A percentile compares a stretch with the other conserved stretches of the same genome.
Evolutionary conservation across 2,329 filamentous ascomycete species (phyloP).

Genomic region (Aspergillus novofumigatus): DNA sequence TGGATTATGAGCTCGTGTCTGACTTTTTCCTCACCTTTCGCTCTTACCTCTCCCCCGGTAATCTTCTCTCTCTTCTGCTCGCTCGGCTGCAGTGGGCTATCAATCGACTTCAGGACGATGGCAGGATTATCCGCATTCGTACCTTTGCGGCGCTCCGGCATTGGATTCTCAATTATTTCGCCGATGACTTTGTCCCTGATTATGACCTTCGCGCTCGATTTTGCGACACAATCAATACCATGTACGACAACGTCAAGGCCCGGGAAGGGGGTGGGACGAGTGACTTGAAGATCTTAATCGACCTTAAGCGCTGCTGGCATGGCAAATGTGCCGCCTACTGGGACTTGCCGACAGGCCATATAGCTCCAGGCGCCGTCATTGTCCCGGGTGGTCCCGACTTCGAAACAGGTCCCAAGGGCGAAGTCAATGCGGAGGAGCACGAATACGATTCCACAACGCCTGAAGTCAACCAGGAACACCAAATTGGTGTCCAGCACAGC

Average conservation of each 20-base stretch:
- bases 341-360: slow-evolving; percentile 67
- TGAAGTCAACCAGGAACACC: slow-evolving; percentile 7
- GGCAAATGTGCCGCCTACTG: slow-evolving; percentile 85
- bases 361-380: slow-evolving; percentile 62
- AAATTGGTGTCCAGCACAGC: slow-evolving; percentile 4
- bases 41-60: slow-evolving; percentile 71
- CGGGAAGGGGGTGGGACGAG: slow-evolving; percentile 53
- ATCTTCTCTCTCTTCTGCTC: slow-evolving; percentile 78
- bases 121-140: slow-evolving; percentile 89
- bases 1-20: slow-evolving; percentile 94
- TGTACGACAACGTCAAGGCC: slow-evolving; percentile 51
- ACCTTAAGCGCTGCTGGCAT: slow-evolving; percentile 97
- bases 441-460: slow-evolving; percentile 11
- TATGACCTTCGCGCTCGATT: slow-evolving; percentile 71
- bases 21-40: slow-evolving; percentile 98
- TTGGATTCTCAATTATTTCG: slow-evolving; percentile 97
- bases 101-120: slow-evolving; percentile 71
- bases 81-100: slow-evolving; percentile 85
- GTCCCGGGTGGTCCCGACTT: slow-evolving; percentile 68
- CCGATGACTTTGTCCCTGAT: slow-evolving; percentile 84
- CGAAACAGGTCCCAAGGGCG: slow-evolving; percentile 43
- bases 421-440: slow-evolving; percentile 17
- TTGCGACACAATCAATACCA: slow-evolving; percentile 70
- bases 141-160: slow-evolving; percentile 94
- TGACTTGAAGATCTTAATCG: slow-evolving; percentile 80